These are phyloP conservation scores for Haematococcus lacustris DNA, from an alignment of 139 green algal species.

Conservation along the genomic window DNA sequence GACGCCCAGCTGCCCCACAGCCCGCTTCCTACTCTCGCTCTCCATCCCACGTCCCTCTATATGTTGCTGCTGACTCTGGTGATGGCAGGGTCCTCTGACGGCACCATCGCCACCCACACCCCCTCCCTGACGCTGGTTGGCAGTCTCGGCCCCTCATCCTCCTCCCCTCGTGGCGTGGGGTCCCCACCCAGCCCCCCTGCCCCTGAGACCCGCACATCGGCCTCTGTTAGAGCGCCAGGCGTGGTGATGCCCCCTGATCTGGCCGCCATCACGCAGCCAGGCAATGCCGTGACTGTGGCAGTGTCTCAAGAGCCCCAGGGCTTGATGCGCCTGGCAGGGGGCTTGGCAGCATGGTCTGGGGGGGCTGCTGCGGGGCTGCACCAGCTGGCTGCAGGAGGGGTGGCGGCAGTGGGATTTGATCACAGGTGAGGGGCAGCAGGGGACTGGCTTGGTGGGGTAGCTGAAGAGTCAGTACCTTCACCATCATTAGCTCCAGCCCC, in stretches of 20 bases:
- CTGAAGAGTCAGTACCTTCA: too few species aligned
- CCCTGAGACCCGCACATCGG: too few species aligned
- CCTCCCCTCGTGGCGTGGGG: background rate
- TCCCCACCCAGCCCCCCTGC: too few species aligned
- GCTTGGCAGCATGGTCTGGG: too few species aligned
- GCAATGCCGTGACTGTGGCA: too few species aligned
- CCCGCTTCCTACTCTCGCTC: background rate
- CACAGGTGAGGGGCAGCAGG: background rate
- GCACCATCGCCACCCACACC: conserved; percentile 6
- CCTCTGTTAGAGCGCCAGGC: too few species aligned
- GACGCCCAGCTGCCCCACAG: background rate
- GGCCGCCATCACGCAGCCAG: too few species aligned
- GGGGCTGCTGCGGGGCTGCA: conserved; percentile 14
- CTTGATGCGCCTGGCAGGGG: too few species aligned
- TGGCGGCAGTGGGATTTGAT: conserved; percentile 19
- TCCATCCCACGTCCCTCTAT: background rate
- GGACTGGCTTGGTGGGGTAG: background rate
- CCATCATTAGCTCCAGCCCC: too few species aligned
- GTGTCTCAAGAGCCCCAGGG: too few species aligned
- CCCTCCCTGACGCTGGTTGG: conserved; percentile 1
- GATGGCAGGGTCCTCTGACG: too few species aligned
- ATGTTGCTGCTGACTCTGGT: background rate
- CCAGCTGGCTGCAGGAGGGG: conserved; percentile 16
- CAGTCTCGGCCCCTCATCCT: background rate
- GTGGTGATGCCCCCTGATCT: too few species aligned